Evolutionary conservation across 768 basidiomycete genomes (phyloP).

Genomic region (Rhodotorula graminis): DNA sequence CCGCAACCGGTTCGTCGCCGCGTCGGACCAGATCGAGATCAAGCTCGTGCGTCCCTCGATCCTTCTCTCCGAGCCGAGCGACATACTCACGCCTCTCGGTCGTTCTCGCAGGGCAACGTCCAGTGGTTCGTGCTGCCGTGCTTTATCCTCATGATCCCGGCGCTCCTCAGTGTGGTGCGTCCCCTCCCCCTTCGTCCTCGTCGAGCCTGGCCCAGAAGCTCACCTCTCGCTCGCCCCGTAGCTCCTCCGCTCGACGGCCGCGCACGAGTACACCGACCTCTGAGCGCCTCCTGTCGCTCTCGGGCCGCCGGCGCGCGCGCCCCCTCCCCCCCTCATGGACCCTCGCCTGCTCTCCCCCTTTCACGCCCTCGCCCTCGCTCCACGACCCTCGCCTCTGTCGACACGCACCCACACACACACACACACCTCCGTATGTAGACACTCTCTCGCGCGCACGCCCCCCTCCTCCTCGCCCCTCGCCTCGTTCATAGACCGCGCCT

Average conservation of each 20-base stretch:
- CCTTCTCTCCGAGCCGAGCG: neutral
- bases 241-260: neutral
- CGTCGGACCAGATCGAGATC: conserved; percentile 10
- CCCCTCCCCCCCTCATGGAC: neutral
- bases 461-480: neutral
- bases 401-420: neutral
- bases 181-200: neutral
- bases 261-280: conserved; percentile 3
- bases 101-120: conserved; percentile 27
- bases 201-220: neutral
- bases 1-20: conserved; percentile 8
- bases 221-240: neutral
- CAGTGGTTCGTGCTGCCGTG: conserved; percentile 37
- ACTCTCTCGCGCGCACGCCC: neutral
- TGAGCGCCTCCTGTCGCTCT: neutral
- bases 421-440: neutral
- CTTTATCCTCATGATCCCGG: conserved; percentile 26
- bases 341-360: neutral
- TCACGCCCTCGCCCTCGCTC: neutral
- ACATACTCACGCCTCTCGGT: neutral
- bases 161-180: conserved; percentile 25
- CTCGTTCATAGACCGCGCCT: neutral
- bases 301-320: neutral
- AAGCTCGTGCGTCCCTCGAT: conserved; percentile 4
- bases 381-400: neutral